Base-by-base conservation (phyloP, 805 yeast genomes). In the Nakazawaea ernobii region DNA sequence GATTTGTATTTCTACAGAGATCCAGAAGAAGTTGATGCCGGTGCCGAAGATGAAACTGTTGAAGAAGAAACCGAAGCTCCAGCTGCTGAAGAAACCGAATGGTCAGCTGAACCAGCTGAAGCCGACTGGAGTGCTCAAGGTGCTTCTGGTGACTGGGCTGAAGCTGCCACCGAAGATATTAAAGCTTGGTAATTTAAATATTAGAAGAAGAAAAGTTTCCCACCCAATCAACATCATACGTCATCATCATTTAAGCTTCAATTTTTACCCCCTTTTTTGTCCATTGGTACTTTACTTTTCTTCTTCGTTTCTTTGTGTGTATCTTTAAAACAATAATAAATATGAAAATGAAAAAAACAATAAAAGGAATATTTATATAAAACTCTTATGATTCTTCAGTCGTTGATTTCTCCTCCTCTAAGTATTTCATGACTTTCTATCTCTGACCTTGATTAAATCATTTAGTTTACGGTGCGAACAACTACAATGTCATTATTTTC, bases 1-100 rank as follows among this genome's bases (percentile, higher is more conserved):
- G 99, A 94, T 81, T 84, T 94, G 75, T 94, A 91, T 91, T 94
- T 94, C 91, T 94, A 94, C 97, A 94, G 99, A 85, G 97, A 94
- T 81, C 99, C 99, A 70, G 98, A 92, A 82, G 99, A 94, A 79
- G 86, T 86, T 75, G 96, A 89, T 79, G 81, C 76, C 62, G 81
- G 80, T 66, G 77, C 77, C 55, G 77, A 74, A 59, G 73, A 71
- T 56, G 86, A 77, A 65, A 80, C 75, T 61, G 79, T 73, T 62
- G 80, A 79, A 63, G 86, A 80, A 68, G 84, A 76, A 65, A 77
- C 74, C 59, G 81, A 77, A 64, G 84, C 75, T 63, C 82, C 75
- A 59, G 85, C 75, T 68, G 80, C 74, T 66, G 77, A 77, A 56
- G 78, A 71, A 63, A 68, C 73, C 57, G 59, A 56, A 39, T 58